phyloP scores from a whole-genome alignment of 257 asterid genomes.

The Solanum peruvianum region DNA sequence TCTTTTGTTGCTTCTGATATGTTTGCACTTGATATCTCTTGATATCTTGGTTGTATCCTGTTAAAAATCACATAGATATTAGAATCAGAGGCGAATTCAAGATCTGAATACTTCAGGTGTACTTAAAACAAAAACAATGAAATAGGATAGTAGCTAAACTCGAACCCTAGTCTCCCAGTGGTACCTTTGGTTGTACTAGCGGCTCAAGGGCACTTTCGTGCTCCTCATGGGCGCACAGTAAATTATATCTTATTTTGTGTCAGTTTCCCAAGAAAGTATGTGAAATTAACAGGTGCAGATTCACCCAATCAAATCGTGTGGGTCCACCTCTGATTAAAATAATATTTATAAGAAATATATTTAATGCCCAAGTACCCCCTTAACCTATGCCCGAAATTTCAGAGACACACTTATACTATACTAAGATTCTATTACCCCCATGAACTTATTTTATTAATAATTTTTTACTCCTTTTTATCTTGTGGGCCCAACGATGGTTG shows the following conservation, averaged over 20 bases:
- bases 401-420: too few species aligned
- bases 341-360: too few species aligned
- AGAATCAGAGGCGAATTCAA: fast-evolving
- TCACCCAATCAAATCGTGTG: too few species aligned
- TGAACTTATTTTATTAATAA: too few species aligned
- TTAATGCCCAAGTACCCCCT: too few species aligned
- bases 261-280: background rate
- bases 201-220: too few species aligned
- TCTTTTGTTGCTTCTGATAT: constrained; percentile 46
- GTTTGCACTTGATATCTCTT: constrained; percentile 56
- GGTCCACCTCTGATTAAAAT: fast-evolving
- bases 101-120: fast-evolving
- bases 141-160: background rate
- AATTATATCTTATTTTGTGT: too few species aligned
- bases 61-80: background rate
- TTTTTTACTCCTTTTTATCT: too few species aligned
- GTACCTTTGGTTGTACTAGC: background rate
- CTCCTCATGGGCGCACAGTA: background rate
- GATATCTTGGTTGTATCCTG: constrained; percentile 83
- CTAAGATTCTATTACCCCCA: too few species aligned
- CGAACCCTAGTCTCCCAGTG: background rate
- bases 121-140: too few species aligned
- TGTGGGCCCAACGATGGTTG: too few species aligned
- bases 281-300: fast-evolving
- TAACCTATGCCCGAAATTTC: too few species aligned